Conservation (phyloP, 768 basidiomycete genomes). For the Lactarius hengduanensis region DNA sequence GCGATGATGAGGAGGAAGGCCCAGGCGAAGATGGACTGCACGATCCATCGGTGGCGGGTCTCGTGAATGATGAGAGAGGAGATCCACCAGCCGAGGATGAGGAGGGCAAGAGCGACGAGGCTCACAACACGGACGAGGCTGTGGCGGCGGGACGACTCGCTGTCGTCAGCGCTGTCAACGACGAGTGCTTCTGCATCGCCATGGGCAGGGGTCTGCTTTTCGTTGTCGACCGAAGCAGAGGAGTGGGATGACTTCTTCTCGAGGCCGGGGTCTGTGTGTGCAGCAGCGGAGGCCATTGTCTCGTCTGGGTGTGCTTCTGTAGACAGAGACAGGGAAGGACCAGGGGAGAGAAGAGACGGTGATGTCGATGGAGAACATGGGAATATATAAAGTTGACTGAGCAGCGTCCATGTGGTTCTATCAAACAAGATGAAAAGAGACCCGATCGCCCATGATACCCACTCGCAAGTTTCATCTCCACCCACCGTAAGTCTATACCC, state of each 20-base stretch:
- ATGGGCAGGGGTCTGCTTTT: constrained; percentile 29
- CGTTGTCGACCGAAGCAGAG: constrained; percentile 30
- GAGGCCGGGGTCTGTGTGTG: neutral
- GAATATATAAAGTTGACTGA: neutral
- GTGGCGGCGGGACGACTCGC: constrained; percentile 26
- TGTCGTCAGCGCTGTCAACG: constrained; percentile 22
- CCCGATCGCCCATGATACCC: neutral
- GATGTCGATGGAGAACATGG: neutral
- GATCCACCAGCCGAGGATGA: constrained; percentile 87
- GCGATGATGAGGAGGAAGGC: constrained; percentile 75
- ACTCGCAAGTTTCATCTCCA: neutral
- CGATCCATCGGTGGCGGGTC: constrained; percentile 80
- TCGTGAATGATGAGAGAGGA: constrained; percentile 63
- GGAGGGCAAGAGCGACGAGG: constrained; percentile 50
- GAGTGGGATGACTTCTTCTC: constrained; percentile 32
- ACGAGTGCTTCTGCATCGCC: constrained; percentile 21
- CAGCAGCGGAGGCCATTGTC: neutral
- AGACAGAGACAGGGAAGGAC: neutral
- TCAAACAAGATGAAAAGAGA: neutral
- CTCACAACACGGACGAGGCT: constrained; percentile 36
- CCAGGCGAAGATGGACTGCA: constrained; percentile 82
- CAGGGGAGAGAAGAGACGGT: neutral
- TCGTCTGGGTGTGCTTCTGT: neutral
- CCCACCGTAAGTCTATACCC: neutral
- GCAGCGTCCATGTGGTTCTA: constrained; percentile 2